Percentiles rank a stretch among this genome's conserved stretches.
Evolutionary conservation across 1,284 basidiomycete genomes (phyloP).

Genomic region (Omphalotus olearius): DNA sequence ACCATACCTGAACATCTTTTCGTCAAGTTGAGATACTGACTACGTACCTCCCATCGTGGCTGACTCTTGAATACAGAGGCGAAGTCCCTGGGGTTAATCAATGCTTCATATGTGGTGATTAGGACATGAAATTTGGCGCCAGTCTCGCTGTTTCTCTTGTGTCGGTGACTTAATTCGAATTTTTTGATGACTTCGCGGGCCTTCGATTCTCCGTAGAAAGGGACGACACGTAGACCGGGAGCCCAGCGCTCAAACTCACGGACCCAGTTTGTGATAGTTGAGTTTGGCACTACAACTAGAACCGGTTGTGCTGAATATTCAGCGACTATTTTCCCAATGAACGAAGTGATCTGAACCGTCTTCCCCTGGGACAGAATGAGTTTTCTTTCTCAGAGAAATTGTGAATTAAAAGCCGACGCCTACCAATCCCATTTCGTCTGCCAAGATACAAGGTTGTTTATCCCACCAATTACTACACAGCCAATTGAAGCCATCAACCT

Average conservation of each 20-base stretch:
- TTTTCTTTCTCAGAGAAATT: neutral
- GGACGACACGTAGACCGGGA: constrained; percentile 74
- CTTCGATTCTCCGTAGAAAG: constrained; percentile 77
- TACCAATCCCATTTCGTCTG: constrained; percentile 96
- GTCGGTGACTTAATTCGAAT: constrained; percentile 76
- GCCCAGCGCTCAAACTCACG: constrained; percentile 94
- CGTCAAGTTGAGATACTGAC: neutral
- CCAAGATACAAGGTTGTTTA: constrained; percentile 87
- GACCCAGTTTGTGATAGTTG: constrained; percentile 86
- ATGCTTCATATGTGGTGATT: constrained; percentile 85
- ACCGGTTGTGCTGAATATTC: constrained; percentile 68
- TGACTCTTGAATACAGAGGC: constrained; percentile 70
- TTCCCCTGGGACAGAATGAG: constrained; percentile 60
- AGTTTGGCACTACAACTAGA: constrained; percentile 92
- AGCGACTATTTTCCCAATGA: constrained; percentile 75
- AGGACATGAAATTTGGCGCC: constrained; percentile 80
- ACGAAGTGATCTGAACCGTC: constrained; percentile 89
- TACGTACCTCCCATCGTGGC: constrained; percentile 79
- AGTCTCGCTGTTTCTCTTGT: constrained; percentile 34
- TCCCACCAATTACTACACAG: constrained; percentile 87
- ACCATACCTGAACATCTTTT: neutral
- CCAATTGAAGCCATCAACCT: constrained; percentile 94
- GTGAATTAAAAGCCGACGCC: constrained; percentile 21
- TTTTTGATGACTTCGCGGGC: constrained; percentile 78
- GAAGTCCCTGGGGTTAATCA: constrained; percentile 67